A percentile compares a stretch with the other conserved stretches of the same genome.
Conservation (phyloP, 805 yeast genomes). For the Saturnispora sekii region DNA sequence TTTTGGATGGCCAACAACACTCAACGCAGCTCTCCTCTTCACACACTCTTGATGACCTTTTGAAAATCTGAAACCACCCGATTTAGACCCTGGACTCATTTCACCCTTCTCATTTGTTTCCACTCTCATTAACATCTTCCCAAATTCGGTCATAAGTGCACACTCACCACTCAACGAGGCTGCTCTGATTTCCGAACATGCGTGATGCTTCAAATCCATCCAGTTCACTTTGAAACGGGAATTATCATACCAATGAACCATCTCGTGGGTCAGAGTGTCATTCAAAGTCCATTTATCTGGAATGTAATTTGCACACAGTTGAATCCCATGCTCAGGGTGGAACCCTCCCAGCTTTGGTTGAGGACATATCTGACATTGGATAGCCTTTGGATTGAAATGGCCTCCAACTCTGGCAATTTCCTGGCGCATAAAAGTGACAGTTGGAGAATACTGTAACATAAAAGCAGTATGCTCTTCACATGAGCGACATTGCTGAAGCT, state of each 20-base stretch:
- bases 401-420: constrained; percentile 58
- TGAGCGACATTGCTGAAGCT: constrained; percentile 41
- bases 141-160: constrained; percentile 76
- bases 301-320: constrained; percentile 78
- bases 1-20: constrained; percentile 79
- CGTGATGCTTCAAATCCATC: constrained; percentile 80
- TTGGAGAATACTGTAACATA: constrained; percentile 73
- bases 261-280: constrained; percentile 86
- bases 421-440: constrained; percentile 77
- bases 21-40: constrained; percentile 73
- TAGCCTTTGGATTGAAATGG: constrained; percentile 41
- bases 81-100: constrained; percentile 2
- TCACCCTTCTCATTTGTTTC: constrained; percentile 7
- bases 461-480: constrained; percentile 76
- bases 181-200: constrained; percentile 94
- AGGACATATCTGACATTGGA: constrained; percentile 76
- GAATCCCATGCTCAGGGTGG: constrained; percentile 80
- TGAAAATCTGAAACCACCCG: constrained; percentile 14
- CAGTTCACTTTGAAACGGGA: constrained; percentile 82
- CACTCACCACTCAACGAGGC: constrained; percentile 92
- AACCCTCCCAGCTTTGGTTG: constrained; percentile 86
- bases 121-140: constrained; percentile 25
- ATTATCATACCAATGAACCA: constrained; percentile 89
- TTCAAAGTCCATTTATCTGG: constrained; percentile 70
- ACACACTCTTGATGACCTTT: constrained; percentile 90